Conservation (phyloP, 2,329 filamentous ascomycete genomes). For the Botrytis medusae region DNA sequence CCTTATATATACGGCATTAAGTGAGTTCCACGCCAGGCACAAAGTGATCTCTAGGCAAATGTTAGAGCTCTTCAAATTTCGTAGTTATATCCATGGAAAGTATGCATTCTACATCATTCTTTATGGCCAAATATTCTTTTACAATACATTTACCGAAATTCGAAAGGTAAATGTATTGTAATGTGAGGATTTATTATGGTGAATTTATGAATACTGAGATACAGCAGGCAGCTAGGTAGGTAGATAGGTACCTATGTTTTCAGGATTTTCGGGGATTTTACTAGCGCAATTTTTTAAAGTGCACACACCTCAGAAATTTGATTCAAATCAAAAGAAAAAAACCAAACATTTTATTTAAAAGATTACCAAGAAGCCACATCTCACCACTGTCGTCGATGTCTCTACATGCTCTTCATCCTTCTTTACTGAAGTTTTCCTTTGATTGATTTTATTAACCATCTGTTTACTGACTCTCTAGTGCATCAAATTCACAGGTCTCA, state of each 20-base stretch:
- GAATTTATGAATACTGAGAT: neutral
- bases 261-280: neutral
- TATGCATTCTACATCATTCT: neutral
- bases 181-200: neutral
- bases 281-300: neutral
- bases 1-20: constrained; percentile 15
- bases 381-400: constrained; percentile 19
- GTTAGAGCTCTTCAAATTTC: neutral
- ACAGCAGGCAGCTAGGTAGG: neutral
- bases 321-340: neutral
- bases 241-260: neutral
- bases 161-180: neutral
- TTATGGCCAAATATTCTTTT: neutral
- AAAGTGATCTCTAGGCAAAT: neutral
- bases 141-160: rapidly evolving
- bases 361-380: constrained; percentile 24
- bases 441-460: constrained; percentile 16
- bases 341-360: neutral
- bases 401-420: constrained; percentile 31
- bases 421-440: constrained; percentile 22
- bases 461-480: constrained; percentile 5
- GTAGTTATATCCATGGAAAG: neutral
- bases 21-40: constrained; percentile 13
- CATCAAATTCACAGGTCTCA: neutral
- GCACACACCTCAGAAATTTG: constrained; percentile 10